Percentiles rank a stretch among this genome's conserved stretches.
phyloP scores from a whole-genome alignment of 305 asterid genomes.

The Fraxinus floribunda region DNA sequence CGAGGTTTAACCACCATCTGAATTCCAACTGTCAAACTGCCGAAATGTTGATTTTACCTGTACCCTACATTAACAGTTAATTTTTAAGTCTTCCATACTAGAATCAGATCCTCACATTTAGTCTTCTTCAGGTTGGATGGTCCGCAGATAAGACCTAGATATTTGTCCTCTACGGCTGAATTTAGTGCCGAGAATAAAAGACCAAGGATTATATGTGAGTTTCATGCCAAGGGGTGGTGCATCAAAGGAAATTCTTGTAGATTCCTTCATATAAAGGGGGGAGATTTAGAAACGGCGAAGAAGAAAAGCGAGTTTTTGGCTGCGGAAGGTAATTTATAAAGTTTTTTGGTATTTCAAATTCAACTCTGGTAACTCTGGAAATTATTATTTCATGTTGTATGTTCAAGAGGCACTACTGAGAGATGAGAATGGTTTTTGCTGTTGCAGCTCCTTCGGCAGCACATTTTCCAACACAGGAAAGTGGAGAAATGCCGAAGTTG shows the following conservation, averaged over 20 bases:
- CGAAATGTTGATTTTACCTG: slow-evolving; percentile 26
- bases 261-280: slow-evolving; percentile 70
- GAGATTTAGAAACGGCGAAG: slow-evolving; percentile 35
- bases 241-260: slow-evolving; percentile 79
- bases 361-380: slow-evolving; percentile 20
- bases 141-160: slow-evolving; percentile 50
- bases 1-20: slow-evolving; percentile 48
- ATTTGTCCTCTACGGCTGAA: slow-evolving; percentile 47
- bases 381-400: slow-evolving; percentile 22
- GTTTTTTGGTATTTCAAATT: slow-evolving; percentile 23
- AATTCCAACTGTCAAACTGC: slow-evolving; percentile 17
- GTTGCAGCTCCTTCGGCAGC: slow-evolving; percentile 48
- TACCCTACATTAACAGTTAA: slow-evolving; percentile 9
- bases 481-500: slow-evolving; percentile 39
- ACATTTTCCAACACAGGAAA: slow-evolving; percentile 33
- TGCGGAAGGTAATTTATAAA: slow-evolving; percentile 51
- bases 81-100: slow-evolving; percentile 25
- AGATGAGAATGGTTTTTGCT: slow-evolving; percentile 26
- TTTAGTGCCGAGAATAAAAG: slow-evolving; percentile 52
- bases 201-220: slow-evolving; percentile 59
- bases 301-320: slow-evolving; percentile 34
- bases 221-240: slow-evolving; percentile 92
- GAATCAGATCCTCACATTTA: slow-evolving; percentile 31
- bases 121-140: slow-evolving; percentile 57
- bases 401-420: slow-evolving; percentile 25